Evolutionary conservation across 2,329 filamentous ascomycete genomes (phyloP).

Genomic region (Diaporthe destruens): DNA sequence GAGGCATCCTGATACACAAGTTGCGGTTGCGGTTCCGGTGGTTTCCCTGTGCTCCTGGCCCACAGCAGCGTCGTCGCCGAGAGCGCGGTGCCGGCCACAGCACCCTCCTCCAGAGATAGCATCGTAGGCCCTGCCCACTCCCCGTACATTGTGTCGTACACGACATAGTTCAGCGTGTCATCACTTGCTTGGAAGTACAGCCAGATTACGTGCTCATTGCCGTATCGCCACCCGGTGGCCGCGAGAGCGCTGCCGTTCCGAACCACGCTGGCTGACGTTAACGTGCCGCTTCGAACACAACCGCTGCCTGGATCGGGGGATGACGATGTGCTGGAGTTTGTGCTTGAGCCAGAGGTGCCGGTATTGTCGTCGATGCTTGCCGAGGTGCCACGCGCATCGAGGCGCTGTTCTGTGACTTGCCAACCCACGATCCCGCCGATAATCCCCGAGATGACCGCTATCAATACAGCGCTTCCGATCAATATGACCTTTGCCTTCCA

Average conservation of each 20-base stretch:
- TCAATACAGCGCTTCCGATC: conserved; percentile 9
- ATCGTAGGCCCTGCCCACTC: conserved; percentile 11
- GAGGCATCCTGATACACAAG: conserved; percentile 16
- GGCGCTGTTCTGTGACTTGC: conserved; percentile 8
- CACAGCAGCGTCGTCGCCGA: conserved; percentile 25
- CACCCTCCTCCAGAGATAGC: neutral
- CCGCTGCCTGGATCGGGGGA: neutral
- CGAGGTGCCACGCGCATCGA: neutral
- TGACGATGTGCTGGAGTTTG: neutral
- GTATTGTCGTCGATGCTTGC: neutral
- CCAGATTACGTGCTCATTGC: conserved; percentile 20
- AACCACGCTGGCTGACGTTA: conserved; percentile 7
- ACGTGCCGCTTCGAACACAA: neutral
- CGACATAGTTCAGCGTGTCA: neutral
- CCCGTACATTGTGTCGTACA: conserved; percentile 17
- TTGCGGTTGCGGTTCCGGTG: conserved; percentile 17
- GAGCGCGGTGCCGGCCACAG: conserved; percentile 13
- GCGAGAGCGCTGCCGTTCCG: conserved; percentile 16
- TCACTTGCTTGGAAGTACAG: conserved; percentile 11
- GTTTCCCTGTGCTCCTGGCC: neutral
- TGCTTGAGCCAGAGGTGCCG: neutral
- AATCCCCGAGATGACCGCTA: conserved; percentile 7
- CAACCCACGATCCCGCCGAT: conserved; percentile 12
- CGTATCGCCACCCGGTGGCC: conserved; percentile 24
- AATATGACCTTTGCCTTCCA: neutral